These are phyloP conservation scores for Albophoma yamanashiensis DNA, from an alignment of 2,329 filamentous ascomycete species.

Conservation along the genomic window DNA sequence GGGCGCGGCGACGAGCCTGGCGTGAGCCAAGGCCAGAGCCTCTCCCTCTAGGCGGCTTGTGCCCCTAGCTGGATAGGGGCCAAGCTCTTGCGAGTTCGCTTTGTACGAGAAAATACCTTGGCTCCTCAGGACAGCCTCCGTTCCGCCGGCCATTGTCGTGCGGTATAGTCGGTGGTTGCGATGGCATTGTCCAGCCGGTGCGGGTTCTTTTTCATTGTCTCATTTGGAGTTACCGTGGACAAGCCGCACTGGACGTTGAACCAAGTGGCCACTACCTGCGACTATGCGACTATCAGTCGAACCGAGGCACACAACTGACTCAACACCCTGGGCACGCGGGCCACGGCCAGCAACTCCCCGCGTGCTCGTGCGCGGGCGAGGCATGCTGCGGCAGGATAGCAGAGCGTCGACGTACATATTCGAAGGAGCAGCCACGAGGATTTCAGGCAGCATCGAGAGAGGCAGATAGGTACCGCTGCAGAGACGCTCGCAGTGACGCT, in stretches of 20 bases:
- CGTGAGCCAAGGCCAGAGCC: background rate
- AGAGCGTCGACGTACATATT: background rate
- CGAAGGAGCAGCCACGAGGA: background rate
- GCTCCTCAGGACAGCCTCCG: background rate
- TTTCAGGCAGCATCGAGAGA: too few relatives aligned
- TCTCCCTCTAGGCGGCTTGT: background rate
- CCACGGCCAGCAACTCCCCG: background rate
- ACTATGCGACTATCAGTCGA: background rate
- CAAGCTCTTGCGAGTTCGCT: too few relatives aligned
- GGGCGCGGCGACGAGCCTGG: background rate
- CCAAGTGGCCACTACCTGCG: background rate
- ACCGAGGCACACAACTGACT: background rate
- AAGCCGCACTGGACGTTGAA: background rate
- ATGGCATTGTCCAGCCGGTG: background rate
- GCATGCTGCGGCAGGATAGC: background rate
- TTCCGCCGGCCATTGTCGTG: background rate
- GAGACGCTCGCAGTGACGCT: too few relatives aligned
- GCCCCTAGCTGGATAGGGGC: too few relatives aligned
- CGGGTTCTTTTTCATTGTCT: background rate
- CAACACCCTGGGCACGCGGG: background rate
- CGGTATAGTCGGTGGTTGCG: background rate
- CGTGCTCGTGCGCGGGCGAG: background rate
- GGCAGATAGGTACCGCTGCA: too few relatives aligned
- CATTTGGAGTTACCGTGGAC: background rate
- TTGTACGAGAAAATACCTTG: too few relatives aligned